Base-by-base conservation (phyloP, 2,329 filamentous ascomycete species). In the Phaeosphaeriaceae sp. region DNA sequence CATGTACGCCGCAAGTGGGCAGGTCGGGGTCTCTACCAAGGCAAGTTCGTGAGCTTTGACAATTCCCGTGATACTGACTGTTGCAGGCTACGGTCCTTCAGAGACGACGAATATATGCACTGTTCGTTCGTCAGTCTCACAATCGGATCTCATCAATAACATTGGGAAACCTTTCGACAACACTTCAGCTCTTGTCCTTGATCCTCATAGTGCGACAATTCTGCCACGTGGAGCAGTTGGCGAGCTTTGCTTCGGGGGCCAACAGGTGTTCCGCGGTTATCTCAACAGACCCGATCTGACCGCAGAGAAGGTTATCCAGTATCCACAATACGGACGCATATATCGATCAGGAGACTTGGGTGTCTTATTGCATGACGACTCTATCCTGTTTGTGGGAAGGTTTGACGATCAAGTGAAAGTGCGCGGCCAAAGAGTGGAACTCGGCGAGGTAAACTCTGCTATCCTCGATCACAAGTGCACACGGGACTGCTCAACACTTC, bases 71-170 rank as follows among this genome's bases (percentile, higher is more conserved):
- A 21, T 49, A 42, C 21, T 55, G 30, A 32, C 30, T 11, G 26
- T 28, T 23, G 1, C 17, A 75, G 73, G 89, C 0, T 97, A 97
- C 63, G 92, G 92, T 0, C 92, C 93, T 0, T 92, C 91, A 0
- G 93, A 96, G 75, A 93, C 91, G 0, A 96, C 92, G 1, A 96
- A 97, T 65, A 93, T 97, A 21, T 96, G 92, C 77, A 93, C 91
- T 0, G 85, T 94, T 9, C 89, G 89, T 59, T 77, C 82, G 8
- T 82, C 84, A 42, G 88, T 94, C 72, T 77, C 80, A 0, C 64
- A 67, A 0, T 77, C 80, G 0, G 87, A 93, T 67, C 78, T 84
- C 21, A 86, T 91, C 52, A 89, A 89, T 60, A 93, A 94, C 66
- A 88, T 97, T n/a, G 94, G 94, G 0, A 84, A 82, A 59, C 85